Evolutionary conservation across 352 stramenopile genomes (phyloP), one percentile per base, ranked within the genome.

Genomic region (Globisporangium paroecandrum): DNA sequence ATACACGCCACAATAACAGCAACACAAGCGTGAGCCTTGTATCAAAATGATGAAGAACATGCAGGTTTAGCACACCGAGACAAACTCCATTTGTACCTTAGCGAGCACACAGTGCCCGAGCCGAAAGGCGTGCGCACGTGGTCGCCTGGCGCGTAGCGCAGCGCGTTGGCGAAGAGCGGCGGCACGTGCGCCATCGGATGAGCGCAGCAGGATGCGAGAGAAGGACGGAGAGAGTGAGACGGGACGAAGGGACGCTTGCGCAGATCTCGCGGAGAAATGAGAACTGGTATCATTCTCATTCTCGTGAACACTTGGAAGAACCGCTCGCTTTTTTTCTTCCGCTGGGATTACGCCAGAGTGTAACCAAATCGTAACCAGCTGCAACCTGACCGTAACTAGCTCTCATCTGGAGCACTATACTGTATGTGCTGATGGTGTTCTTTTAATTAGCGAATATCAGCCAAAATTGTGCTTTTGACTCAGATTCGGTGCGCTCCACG

Each of bases 91-190:
- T 15, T 62, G 54, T 43, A 79, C 75, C 75, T 78, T 8, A 66
- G 60, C 20, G 63, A 69, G 53, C 69, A 62, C 54, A 95, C 85
- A 32, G 75, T 64, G 8, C 87, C 87, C 2, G 72, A 58, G 1
- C 87, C 87, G 56, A 89, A 95, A 18, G 83, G 79, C 36, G 84
- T 93, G 63, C 77, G 78, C 27, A 94, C 87, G 27, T 63, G 65
- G 68, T 94, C 87, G 36, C 87, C 87, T 10, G 62, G 66, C 29
- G 72, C 66, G 64, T 90, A 94, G 61, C 87, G 87, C 60, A 94
- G 67, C 58, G 77, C 75, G 66, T 87, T 77, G 57, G 87, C 82
- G 61, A 94, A 86, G 57, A 94, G 77, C 77, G 77, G 79, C 73
- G 85, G 85, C 66, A 87, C 75, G 58, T 87, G 51, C 36, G 57